Evolutionary conservation across 1,284 basidiomycete species (phyloP).

Genomic region (Naganishia sp.): DNA sequence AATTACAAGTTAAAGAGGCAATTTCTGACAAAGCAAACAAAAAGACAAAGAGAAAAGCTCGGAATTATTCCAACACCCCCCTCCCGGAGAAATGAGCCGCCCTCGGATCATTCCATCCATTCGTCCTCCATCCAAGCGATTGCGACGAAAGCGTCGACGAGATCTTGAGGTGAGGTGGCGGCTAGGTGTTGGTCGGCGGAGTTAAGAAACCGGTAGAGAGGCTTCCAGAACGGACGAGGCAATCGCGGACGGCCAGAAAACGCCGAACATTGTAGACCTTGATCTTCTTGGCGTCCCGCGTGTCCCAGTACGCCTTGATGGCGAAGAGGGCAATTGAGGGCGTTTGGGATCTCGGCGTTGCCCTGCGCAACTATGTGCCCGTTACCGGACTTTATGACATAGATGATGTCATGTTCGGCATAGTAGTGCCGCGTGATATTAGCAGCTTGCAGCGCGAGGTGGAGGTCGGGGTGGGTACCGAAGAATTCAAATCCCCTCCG

Average conservation of each 20-base stretch:
- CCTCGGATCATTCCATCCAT: background rate
- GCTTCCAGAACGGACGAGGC: background rate
- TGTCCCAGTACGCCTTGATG: background rate
- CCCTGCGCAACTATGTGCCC: background rate
- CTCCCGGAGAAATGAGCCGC: background rate
- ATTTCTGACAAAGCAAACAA: no score
- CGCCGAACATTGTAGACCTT: background rate
- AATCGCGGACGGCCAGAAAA: background rate
- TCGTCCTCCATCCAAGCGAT: background rate
- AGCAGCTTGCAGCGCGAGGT: background rate
- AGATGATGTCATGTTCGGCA: background rate
- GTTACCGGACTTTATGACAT: background rate
- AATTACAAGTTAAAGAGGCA: background rate
- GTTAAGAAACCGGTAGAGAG: background rate
- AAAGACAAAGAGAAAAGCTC: background rate
- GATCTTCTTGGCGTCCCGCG: background rate
- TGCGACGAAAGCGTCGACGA: background rate
- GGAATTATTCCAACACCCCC: background rate
- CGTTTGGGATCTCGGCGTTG: constrained; percentile 4
- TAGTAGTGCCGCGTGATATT: background rate
- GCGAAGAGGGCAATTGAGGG: background rate
- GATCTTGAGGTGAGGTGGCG: background rate
- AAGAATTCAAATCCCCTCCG: background rate
- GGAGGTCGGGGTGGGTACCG: background rate
- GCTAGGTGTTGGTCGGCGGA: background rate